Conservation (phyloP, 139 green algal genomes). For the Gonium pectorale region DNA sequence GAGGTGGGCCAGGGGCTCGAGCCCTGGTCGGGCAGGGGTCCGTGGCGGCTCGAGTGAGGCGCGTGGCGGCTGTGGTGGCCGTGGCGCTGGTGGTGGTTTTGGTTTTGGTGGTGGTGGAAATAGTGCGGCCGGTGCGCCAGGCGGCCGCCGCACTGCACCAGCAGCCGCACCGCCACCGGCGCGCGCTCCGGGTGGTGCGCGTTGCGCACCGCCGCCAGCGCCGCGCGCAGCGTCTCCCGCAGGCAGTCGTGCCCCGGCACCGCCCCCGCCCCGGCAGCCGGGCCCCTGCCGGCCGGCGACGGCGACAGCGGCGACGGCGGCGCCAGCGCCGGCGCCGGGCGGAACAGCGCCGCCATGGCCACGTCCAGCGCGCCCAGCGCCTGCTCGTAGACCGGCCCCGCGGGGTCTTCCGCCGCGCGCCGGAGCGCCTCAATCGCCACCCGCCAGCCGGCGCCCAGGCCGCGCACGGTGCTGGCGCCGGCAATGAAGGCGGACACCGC, state of each 20-base stretch:
- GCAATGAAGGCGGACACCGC: conserved; percentile 64
- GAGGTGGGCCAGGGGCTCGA: too few relatives aligned
- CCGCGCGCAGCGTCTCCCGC: conserved; percentile 26
- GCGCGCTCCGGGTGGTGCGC: not conserved
- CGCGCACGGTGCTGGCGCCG: conserved; percentile 54
- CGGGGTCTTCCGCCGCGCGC: conserved; percentile 68
- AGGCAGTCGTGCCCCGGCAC: conserved; percentile 43
- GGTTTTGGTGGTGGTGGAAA: not conserved
- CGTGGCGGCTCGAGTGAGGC: not conserved
- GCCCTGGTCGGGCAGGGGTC: too few relatives aligned
- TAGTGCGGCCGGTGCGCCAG: conserved; percentile 22
- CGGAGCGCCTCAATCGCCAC: conserved; percentile 69
- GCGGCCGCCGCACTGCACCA: conserved; percentile 10
- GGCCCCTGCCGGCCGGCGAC: not conserved
- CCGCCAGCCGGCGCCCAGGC: conserved; percentile 77
- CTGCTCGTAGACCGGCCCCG: conserved; percentile 64
- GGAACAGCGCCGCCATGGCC: conserved; percentile 74
- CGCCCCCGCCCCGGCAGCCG: not conserved
- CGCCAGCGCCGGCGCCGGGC: conserved; percentile 1
- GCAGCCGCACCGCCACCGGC: conserved; percentile 19
- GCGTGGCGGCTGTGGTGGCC: not conserved
- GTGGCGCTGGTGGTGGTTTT: not conserved
- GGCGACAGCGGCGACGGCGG: not conserved
- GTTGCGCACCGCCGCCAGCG: conserved; percentile 21
- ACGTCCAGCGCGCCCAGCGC: conserved; percentile 72